Conservation (phyloP, 371 early-diverging fungal genomes). For the Polyrhizophydium stewartii region DNA sequence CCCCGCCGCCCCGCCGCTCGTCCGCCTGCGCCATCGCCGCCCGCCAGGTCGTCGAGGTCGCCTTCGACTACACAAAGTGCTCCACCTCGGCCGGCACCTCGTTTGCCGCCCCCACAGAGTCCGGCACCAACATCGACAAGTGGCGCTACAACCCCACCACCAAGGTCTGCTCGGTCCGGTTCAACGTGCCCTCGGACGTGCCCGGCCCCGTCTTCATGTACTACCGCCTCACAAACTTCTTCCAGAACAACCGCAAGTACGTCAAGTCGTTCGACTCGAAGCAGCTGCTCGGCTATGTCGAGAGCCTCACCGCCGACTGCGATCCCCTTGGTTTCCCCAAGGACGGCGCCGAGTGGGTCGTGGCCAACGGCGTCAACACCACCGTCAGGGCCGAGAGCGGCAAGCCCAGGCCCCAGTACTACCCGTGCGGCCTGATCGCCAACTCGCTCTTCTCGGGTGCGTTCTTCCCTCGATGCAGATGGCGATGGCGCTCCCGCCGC, state of each 20-base stretch:
- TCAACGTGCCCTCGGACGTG: constrained; percentile 64
- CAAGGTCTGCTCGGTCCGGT: constrained; percentile 67
- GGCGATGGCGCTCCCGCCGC: constrained; percentile 40
- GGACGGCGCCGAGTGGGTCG: constrained; percentile 10
- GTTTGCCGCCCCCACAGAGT: constrained; percentile 11
- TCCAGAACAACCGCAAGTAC: constrained; percentile 96
- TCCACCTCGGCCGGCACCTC: constrained; percentile 23
- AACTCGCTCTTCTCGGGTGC: constrained; percentile 92
- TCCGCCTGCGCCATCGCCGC: too few relatives aligned
- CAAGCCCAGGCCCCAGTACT: constrained; percentile 46
- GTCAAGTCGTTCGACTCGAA: constrained; percentile 81
- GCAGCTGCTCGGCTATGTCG: constrained; percentile 75
- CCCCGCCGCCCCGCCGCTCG: too few relatives aligned
- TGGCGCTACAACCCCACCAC: constrained; percentile 37
- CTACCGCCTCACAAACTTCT: constrained; percentile 94
- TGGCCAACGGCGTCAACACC: constrained; percentile 23
- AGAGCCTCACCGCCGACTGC: constrained; percentile 30
- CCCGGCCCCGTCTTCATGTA: constrained; percentile 83
- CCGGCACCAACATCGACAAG: constrained; percentile 7
- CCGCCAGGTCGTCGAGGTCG: constrained; percentile 65
- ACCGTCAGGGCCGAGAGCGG: background rate
- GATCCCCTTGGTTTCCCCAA: constrained; percentile 41
- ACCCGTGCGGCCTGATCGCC: constrained; percentile 99
- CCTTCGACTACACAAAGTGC: constrained; percentile 90
- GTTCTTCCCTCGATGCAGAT: constrained; percentile 37